These are phyloP conservation scores for Linum usitatissimum DNA, from an alignment of 345 rosid species.

Conservation along the genomic window DNA sequence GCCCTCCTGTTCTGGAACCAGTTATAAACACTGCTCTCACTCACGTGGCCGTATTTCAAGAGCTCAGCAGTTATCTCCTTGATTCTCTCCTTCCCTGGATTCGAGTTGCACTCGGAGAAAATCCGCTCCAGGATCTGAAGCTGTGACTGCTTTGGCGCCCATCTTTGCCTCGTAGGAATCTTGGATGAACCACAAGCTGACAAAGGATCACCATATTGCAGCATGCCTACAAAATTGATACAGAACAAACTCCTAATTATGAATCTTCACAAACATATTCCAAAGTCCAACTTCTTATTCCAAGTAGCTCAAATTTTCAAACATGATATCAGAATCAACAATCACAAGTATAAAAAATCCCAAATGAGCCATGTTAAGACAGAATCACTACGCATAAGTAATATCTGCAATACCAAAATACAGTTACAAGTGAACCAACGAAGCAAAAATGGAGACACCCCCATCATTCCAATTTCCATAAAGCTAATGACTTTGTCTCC, in stretches of 20 bases:
- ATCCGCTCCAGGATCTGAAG: constrained; percentile 52
- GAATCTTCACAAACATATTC: no score
- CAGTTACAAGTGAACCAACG: background rate
- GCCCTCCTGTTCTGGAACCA: constrained; percentile 83
- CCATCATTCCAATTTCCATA: background rate
- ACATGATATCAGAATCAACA: no score
- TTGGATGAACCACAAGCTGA: constrained; percentile 35
- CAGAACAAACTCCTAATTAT: no score
- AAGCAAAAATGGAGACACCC: background rate
- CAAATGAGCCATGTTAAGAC: background rate
- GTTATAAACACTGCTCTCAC: constrained; percentile 63
- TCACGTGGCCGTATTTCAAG: constrained; percentile 46
- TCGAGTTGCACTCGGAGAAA: constrained; percentile 40
- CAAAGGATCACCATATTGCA: constrained; percentile 5
- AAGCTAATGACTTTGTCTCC: background rate
- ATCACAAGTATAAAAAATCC: no score
- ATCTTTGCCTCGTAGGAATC: constrained; percentile 49
- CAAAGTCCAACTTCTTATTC: no score
- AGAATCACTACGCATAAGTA: no score
- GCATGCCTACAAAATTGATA: constrained; percentile 21
- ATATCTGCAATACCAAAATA: background rate
- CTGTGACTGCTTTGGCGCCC: constrained; percentile 55
- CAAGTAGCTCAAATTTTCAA: no score
- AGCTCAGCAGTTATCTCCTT: constrained; percentile 44
- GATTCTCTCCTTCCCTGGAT: constrained; percentile 46